Evolutionary conservation across 73 alveolate genomes (phyloP), one percentile per base, ranked within the genome.

Genomic region (Symbiodinium pilosum): DNA sequence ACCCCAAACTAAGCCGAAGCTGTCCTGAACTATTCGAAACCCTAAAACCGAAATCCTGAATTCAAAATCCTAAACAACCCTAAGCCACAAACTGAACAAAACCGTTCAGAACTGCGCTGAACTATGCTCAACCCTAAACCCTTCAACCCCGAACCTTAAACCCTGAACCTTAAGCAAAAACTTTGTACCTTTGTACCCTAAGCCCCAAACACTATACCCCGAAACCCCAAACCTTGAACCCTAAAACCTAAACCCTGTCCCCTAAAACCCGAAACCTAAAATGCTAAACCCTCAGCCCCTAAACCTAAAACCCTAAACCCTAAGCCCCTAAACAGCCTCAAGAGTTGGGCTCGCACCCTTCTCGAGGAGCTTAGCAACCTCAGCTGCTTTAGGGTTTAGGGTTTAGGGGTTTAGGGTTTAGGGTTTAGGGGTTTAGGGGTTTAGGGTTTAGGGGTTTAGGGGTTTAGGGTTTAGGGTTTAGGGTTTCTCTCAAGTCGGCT

Each of bases 311-410:
- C 59, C 59, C 59, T 47, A 47, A 47, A 47, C 59, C 59, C 59
- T 47, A 47, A 59, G 77, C 26, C 73, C 73, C n/a, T 56, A 56
- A 56, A 56, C 73, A 41, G 44, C 95, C 95, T 88, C 86, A 32
- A 88, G 43, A 38, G 43, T 54, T 12, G 95, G 95, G 43, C 73
- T 83, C 7, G 95, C 95, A 12, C 73, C 95, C 95, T 88, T 88
- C 34, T 88, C 95, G 87, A 88, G 47, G 28, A 88, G 40, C 86
- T 64, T 88, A 51, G 95, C 95, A 21, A 88, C 95, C 95, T 88
- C 14, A 2, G 94, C 7, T 28, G 77, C 38, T 26, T 59, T 59
- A 59, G 77, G 77, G 77, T 59, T 59, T 8, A 59, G 77, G 77
- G 77, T 59, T 3, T 32, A 32, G 26, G 3, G 0, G 85, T 30